These are phyloP conservation scores for Cynanchum wilfordii DNA, from an alignment of 257 asterid species.

Conservation along the genomic window DNA sequence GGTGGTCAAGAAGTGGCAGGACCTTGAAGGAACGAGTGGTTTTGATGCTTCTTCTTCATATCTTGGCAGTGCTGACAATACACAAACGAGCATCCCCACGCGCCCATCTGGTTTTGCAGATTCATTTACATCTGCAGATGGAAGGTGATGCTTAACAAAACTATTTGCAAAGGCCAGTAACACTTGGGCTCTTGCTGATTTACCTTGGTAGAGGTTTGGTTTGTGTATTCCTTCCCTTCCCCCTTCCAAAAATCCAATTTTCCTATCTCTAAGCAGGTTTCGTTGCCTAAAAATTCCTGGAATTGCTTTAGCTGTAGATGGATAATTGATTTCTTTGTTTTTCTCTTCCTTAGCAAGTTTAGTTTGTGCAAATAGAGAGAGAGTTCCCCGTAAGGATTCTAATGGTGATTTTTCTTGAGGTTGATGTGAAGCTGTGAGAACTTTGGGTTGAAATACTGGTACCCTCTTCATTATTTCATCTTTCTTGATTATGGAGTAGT, in stretches of 20 bases:
- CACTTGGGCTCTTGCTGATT: background rate
- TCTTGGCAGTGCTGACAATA: conserved; percentile 56
- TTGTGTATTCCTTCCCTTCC: conserved; percentile 1
- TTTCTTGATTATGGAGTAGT: background rate
- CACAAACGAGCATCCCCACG: conserved; percentile 68
- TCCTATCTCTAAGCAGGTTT: background rate
- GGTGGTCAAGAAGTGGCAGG: conserved; percentile 88
- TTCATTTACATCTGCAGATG: conserved; percentile 64
- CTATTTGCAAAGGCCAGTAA: background rate
- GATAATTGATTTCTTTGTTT: background rate
- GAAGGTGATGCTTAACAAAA: conserved; percentile 39
- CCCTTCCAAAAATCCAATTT: background rate
- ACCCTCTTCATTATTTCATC: background rate
- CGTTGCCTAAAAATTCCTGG: background rate
- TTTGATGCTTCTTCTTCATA: conserved; percentile 40
- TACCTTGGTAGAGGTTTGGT: conserved; percentile 1
- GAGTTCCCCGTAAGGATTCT: background rate
- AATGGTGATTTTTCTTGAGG: background rate
- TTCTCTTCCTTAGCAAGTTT: background rate
- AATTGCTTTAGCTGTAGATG: conserved; percentile 1
- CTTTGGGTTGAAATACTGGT: background rate
- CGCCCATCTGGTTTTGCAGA: conserved; percentile 75
- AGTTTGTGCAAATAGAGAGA: background rate
- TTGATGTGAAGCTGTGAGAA: background rate
- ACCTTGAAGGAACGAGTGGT: conserved; percentile 64